Percentiles rank a stretch among this genome's conserved stretches.
Evolutionary conservation across 805 yeast species (phyloP).

Genomic region (Wickerhamomyces xylosicus): DNA sequence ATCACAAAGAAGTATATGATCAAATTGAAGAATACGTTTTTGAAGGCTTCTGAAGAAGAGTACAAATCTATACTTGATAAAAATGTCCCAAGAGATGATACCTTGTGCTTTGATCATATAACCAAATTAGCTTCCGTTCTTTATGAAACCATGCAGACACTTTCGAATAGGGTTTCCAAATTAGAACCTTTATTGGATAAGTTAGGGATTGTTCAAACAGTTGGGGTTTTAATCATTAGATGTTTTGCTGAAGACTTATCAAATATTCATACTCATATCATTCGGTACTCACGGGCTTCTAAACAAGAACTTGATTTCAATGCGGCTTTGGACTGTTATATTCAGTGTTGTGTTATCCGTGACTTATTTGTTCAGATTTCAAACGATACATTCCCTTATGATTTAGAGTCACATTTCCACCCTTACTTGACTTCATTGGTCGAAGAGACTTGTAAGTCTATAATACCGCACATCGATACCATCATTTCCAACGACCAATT

Average conservation of each 20-base stretch:
- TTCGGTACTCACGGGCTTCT: conserved; percentile 31
- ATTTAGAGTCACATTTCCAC: too few relatives aligned
- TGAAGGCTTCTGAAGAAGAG: conserved; percentile 31
- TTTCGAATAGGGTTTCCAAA: conserved; percentile 50
- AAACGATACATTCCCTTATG: too few relatives aligned
- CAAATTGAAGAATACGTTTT: conserved; percentile 24
- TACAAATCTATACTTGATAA: conserved; percentile 29
- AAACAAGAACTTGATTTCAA: too few relatives aligned
- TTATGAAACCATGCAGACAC: conserved; percentile 33
- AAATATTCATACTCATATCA: conserved; percentile 39
- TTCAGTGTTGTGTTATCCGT: too few relatives aligned
- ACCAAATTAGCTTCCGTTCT: conserved; percentile 46
- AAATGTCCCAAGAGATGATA: conserved; percentile 47
- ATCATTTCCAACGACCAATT: conserved; percentile 52
- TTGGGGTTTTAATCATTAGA: conserved; percentile 37
- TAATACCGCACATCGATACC: conserved; percentile 25
- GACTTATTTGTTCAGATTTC: too few relatives aligned
- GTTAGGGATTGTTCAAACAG: conserved; percentile 38
- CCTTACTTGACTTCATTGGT: too few relatives aligned
- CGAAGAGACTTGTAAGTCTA: too few relatives aligned
- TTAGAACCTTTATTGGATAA: conserved; percentile 43
- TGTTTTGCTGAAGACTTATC: conserved; percentile 45
- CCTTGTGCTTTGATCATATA: conserved; percentile 44
- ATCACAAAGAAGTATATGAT: conserved; percentile 34
- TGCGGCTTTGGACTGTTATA: too few relatives aligned